Conservation (phyloP, 2,329 filamentous ascomycete genomes). For the Aspergillus sp. region DNA sequence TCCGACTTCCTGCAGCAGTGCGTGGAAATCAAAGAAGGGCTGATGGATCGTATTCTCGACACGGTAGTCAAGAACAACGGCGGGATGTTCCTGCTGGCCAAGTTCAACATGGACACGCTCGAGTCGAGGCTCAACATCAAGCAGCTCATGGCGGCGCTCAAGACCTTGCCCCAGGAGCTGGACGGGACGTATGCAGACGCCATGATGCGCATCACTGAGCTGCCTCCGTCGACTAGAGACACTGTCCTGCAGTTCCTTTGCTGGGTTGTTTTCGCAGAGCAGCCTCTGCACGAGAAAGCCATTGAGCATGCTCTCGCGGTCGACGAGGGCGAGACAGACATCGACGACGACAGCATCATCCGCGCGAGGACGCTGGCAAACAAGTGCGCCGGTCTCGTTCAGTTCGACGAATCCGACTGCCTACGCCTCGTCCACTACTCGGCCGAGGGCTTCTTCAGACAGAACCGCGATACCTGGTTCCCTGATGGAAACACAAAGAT, state of each 20-base stretch:
- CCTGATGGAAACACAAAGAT: not conserved
- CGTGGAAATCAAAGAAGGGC: constrained; percentile 2
- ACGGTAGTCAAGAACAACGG: constrained; percentile 5
- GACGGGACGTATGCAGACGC: constrained; percentile 10
- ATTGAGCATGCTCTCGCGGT: constrained; percentile 10
- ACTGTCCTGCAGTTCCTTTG: constrained; percentile 6
- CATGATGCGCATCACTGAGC: constrained; percentile 2
- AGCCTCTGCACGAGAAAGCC: not conserved
- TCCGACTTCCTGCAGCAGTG: constrained; percentile 7
- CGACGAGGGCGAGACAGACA: not conserved
- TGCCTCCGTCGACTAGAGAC: not conserved
- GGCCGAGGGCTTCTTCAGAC: constrained; percentile 3
- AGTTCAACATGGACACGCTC: constrained; percentile 13
- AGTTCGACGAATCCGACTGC: constrained; percentile 7
- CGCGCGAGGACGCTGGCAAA: constrained; percentile 2
- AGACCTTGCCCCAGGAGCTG: constrained; percentile 7
- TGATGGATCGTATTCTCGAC: constrained; percentile 2
- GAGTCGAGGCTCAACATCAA: constrained; percentile 8
- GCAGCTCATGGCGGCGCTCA: not conserved
- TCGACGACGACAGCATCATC: constrained; percentile 9
- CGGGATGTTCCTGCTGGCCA: constrained; percentile 10
- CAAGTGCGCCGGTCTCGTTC: constrained; percentile 10
- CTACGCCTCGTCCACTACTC: constrained; percentile 1
- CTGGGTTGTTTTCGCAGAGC: constrained; percentile 10
- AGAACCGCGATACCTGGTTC: constrained; percentile 2